These are phyloP conservation scores for Pseudogymnoascus sp. DNA, from an alignment of 2,329 filamentous ascomycete genomes.

Conservation along the genomic window DNA sequence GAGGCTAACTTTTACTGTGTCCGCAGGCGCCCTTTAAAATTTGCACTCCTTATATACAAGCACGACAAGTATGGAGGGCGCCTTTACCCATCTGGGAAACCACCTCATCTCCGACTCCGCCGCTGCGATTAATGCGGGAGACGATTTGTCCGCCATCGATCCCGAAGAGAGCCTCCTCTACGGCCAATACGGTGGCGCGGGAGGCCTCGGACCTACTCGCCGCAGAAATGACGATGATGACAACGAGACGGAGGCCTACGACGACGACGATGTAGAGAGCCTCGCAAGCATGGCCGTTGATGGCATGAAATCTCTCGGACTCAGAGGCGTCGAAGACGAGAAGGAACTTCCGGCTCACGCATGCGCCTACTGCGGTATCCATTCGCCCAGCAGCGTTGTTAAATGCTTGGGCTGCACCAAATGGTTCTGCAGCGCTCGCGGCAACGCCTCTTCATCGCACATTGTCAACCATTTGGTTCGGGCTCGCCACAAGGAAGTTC, in stretches of 20 bases:
- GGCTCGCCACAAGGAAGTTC: conserved; percentile 96
- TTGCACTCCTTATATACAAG: conserved; percentile 13
- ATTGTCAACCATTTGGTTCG: conserved; percentile 98
- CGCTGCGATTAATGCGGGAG: conserved; percentile 80
- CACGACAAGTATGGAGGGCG: conserved; percentile 62
- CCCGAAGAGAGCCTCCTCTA: conserved; percentile 77
- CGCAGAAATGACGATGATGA: conserved; percentile 73
- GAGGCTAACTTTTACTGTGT: conserved; percentile 13
- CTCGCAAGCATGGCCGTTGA: conserved; percentile 76
- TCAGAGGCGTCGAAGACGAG: conserved; percentile 65
- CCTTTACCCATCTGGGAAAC: conserved; percentile 83
- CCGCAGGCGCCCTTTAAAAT: conserved; percentile 12
- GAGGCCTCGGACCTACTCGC: conserved; percentile 39
- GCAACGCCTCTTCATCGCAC: conserved; percentile 93
- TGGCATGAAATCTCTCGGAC: conserved; percentile 58
- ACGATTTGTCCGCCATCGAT: conserved; percentile 64
- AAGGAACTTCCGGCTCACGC: conserved; percentile 90
- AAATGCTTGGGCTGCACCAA: conserved; percentile 95
- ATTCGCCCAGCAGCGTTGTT: conserved; percentile 89
- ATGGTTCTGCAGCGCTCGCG: conserved; percentile 97
- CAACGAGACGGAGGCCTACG: conserved; percentile 74
- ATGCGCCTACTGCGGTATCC: conserved; percentile 98
- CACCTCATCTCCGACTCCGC: conserved; percentile 78
- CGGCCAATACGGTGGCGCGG: conserved; percentile 55
- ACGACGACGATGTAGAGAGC: conserved; percentile 70